These are phyloP conservation scores for Colletotrichum sp. DNA, from an alignment of 2,329 filamentous ascomycete species.

Conservation along the genomic window DNA sequence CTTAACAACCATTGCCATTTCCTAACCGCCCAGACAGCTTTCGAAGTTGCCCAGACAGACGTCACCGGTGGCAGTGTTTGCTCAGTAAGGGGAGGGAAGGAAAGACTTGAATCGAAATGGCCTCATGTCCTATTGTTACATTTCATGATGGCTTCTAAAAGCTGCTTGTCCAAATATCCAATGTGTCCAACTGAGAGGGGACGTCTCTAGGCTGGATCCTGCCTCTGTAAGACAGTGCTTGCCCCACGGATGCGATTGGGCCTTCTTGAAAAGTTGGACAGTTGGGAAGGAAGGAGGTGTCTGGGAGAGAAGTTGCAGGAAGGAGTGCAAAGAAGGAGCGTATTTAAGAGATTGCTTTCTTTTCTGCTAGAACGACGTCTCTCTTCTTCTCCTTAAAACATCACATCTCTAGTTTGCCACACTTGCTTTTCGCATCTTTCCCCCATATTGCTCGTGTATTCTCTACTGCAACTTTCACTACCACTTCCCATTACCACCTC, in stretches of 20 bases:
- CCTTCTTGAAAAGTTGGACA: not conserved
- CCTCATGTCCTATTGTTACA: not conserved
- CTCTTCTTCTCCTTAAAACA: not conserved
- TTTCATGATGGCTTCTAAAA: not conserved
- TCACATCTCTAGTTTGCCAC: not conserved
- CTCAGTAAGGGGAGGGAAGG: not conserved
- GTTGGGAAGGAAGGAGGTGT: not conserved
- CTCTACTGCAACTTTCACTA: not conserved
- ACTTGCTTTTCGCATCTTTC: not conserved
- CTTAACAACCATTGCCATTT: not conserved
- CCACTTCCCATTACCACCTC: not conserved
- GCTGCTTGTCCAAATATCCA: not conserved
- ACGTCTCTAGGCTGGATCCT: not conserved
- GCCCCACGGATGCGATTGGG: not conserved
- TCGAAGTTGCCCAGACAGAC: not conserved
- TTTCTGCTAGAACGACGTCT: not conserved
- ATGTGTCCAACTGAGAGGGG: not conserved
- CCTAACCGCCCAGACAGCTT: not conserved
- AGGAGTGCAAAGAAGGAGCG: not conserved
- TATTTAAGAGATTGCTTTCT: not conserved
- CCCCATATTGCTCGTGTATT: not conserved
- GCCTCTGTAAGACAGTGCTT: not conserved
- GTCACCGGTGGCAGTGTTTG: not conserved
- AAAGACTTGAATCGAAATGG: not conserved
- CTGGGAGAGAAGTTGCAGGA: not conserved